phyloP scores from a whole-genome alignment of 306 rosid species.

The Ormosia semicastrata region DNA sequence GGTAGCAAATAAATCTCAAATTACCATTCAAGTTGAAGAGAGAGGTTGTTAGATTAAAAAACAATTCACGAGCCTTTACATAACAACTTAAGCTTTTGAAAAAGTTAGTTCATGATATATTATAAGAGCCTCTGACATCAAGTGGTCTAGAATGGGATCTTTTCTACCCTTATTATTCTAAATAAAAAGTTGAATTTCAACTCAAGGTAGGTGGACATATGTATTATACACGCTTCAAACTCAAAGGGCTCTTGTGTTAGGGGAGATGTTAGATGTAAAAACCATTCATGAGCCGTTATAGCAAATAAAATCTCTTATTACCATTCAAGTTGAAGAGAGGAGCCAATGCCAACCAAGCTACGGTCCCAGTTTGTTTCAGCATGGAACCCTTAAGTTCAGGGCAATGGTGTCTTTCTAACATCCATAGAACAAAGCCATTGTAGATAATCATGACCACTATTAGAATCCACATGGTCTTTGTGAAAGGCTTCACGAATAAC shows the following conservation, averaged over 20 bases:
- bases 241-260: too few relatives aligned
- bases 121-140: too few relatives aligned
- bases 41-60: not conserved
- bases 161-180: too few relatives aligned
- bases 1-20: not conserved
- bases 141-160: too few relatives aligned
- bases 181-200: too few relatives aligned
- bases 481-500: slow-evolving; percentile 53
- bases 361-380: slow-evolving; percentile 41
- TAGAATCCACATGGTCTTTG: slow-evolving; percentile 45
- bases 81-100: too few relatives aligned
- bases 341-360: slow-evolving; percentile 45
- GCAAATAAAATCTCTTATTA: slow-evolving; percentile 1
- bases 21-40: slow-evolving; percentile 45
- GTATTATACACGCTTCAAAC: too few relatives aligned
- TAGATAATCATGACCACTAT: slow-evolving; percentile 33
- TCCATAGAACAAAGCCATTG: slow-evolving; percentile 56
- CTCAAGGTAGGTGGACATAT: too few relatives aligned
- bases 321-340: slow-evolving; percentile 47
- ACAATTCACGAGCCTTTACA: too few relatives aligned
- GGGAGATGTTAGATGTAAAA: too few relatives aligned
- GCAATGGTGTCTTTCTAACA: slow-evolving; percentile 41
- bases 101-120: too few relatives aligned
- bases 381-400: slow-evolving; percentile 35
- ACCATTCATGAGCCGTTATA: too few relatives aligned